Evolutionary conservation across 169 alveolate genomes (phyloP).

Genomic region (Pseudocohnilembus persalinus): DNA sequence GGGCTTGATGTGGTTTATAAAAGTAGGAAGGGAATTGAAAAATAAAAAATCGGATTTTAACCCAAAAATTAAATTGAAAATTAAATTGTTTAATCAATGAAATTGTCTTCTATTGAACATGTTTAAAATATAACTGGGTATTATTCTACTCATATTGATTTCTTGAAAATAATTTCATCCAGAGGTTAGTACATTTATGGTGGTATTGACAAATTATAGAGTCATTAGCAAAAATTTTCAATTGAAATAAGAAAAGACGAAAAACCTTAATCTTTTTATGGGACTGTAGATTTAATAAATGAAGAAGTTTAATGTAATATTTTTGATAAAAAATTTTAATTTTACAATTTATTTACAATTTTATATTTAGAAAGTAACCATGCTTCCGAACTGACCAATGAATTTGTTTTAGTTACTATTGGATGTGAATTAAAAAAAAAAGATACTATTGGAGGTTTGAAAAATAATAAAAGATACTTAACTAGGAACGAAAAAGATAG

Average conservation of each 20-base stretch:
- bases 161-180: conserved; percentile 19
- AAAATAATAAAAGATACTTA: too few species aligned
- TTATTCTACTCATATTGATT: background rate
- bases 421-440: background rate
- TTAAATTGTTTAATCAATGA: background rate
- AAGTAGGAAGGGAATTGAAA: background rate
- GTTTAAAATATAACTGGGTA: background rate
- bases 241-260: conserved; percentile 22
- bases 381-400: background rate
- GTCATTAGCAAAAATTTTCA: conserved; percentile 1
- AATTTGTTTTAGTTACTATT: background rate
- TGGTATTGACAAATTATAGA: conserved; percentile 5
- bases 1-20: background rate
- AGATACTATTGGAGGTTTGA: background rate
- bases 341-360: too few species aligned
- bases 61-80: background rate
- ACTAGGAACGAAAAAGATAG: background rate
- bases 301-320: background rate
- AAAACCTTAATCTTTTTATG: conserved; percentile 19
- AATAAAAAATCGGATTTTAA: background rate
- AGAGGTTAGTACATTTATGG: conserved; percentile 16
- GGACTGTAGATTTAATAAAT: conserved; percentile 5
- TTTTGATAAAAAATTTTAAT: background rate
- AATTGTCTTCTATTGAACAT: background rate
- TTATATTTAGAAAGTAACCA: background rate